Evolutionary conservation across 2,329 filamentous ascomycete species (phyloP).

Genomic region (Monilinia polystroma): DNA sequence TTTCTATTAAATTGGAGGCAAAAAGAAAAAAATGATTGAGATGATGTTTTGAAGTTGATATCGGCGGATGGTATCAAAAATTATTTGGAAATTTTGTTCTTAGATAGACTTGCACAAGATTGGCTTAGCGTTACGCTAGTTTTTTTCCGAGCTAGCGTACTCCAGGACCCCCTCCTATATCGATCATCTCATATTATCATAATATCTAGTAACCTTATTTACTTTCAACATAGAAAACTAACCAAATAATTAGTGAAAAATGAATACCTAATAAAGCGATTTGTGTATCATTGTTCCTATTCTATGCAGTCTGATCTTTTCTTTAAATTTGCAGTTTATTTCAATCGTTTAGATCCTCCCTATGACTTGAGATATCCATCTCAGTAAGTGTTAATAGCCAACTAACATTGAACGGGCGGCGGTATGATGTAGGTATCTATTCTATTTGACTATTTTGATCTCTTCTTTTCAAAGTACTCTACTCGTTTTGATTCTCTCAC

Average conservation of each 20-base stretch:
- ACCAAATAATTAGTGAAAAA: no score
- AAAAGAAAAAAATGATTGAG: background rate
- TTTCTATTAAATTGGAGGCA: conserved; percentile 4
- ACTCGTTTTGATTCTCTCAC: no score
- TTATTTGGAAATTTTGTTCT: conserved; percentile 18
- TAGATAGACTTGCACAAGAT: conserved; percentile 9
- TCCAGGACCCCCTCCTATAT: background rate
- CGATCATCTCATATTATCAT: no score
- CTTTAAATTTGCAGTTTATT: background rate
- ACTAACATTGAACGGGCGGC: no score
- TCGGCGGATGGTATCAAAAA: background rate
- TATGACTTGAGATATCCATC: no score
- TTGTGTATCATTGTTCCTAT: background rate
- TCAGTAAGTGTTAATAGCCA: no score
- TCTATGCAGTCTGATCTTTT: background rate
- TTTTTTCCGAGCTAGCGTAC: background rate
- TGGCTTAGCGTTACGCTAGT: conserved; percentile 4
- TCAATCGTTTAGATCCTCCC: no score
- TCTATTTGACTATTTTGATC: no score
- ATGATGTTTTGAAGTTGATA: background rate
- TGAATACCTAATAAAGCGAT: background rate
- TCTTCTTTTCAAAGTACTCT: no score
- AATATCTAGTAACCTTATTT: background rate
- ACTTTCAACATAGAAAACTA: background rate
- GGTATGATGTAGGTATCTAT: no score